Percentiles rank a stretch among this genome's conserved stretches.
These are phyloP conservation scores for Austroboletus novae-zelandiae DNA, from an alignment of 1,284 basidiomycete genomes.

Conservation along the genomic window DNA sequence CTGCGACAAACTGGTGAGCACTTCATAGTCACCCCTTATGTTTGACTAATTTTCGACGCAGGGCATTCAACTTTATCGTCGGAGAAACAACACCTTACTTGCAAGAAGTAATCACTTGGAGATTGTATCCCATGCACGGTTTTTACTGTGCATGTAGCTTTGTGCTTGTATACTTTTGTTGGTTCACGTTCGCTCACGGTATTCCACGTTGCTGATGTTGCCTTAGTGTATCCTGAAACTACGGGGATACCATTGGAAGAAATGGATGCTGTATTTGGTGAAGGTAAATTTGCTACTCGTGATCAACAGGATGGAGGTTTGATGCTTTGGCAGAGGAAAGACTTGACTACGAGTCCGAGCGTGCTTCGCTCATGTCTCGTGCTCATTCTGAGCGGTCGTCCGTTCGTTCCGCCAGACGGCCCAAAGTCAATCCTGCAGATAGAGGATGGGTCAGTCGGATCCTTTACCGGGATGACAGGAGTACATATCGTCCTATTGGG, in stretches of 20 bases:
- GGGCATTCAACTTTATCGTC: slow-evolving; percentile 89
- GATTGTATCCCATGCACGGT: slow-evolving; percentile 94
- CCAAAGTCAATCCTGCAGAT: slow-evolving; percentile 23
- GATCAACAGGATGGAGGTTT: slow-evolving; percentile 2
- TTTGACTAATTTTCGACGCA: slow-evolving; percentile 37
- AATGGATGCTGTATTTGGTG: slow-evolving; percentile 81
- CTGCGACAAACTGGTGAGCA: slow-evolving; percentile 60
- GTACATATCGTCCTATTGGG: slow-evolving; percentile 54
- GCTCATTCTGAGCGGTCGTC: slow-evolving; percentile 38
- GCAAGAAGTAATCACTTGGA: slow-evolving; percentile 90
- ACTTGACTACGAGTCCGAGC: slow-evolving; percentile 72
- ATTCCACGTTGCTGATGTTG: slow-evolving; percentile 1
- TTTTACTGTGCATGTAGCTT: slow-evolving; percentile 92
- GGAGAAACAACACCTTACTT: slow-evolving; percentile 88
- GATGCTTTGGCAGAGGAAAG: slow-evolving; percentile 53
- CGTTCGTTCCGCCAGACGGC: slow-evolving; percentile 28
- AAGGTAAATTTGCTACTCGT: slow-evolving; percentile 46
- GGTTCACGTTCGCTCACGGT: slow-evolving; percentile 23
- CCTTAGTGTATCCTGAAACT: slow-evolving; percentile 77
- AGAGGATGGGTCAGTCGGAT: slow-evolving; percentile 51
- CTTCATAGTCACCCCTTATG: not conserved
- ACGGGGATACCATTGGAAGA: slow-evolving; percentile 78
- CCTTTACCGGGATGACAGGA: slow-evolving; percentile 45
- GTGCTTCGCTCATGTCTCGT: slow-evolving; percentile 53
- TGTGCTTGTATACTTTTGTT: slow-evolving; percentile 78